Percentiles rank a stretch among this genome's conserved stretches.
phyloP scores from a whole-genome alignment of 2,329 filamentous ascomycete species.

The Microdochium nivale region DNA sequence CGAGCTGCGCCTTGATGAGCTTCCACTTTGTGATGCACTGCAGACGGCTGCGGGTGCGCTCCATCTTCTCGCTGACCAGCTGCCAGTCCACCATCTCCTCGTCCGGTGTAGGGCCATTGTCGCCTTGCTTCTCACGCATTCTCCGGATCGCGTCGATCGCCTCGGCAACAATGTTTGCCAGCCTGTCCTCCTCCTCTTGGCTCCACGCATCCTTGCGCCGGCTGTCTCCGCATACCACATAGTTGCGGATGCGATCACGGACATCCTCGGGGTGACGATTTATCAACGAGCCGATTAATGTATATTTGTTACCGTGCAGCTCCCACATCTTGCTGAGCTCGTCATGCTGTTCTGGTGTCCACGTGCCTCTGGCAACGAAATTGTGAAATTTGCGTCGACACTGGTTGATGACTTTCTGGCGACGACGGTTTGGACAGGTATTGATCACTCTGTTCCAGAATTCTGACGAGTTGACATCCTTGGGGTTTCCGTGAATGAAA shows the following conservation, averaged over 20 bases:
- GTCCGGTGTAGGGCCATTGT: slow-evolving; percentile 28
- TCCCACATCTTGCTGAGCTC: slow-evolving; percentile 38
- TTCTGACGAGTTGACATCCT: slow-evolving; percentile 19
- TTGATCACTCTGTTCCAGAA: slow-evolving; percentile 43
- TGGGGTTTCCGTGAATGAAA: slow-evolving; percentile 24
- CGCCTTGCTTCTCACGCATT: slow-evolving; percentile 21
- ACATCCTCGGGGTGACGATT: slow-evolving; percentile 58
- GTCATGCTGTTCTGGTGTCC: slow-evolving; percentile 51
- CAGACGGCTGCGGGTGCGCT: slow-evolving; percentile 50
- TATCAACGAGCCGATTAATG: slow-evolving; percentile 49
- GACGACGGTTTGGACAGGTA: slow-evolving; percentile 39
- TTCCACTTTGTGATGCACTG: slow-evolving; percentile 65
- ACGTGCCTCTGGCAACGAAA: slow-evolving; percentile 49
- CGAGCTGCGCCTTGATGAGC: slow-evolving; percentile 21
- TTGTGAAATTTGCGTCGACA: slow-evolving; percentile 59
- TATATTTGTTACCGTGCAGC: slow-evolving; percentile 49
- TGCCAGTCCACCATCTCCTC: slow-evolving; percentile 57
- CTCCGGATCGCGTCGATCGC: slow-evolving; percentile 39
- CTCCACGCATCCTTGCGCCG: slow-evolving; percentile 49
- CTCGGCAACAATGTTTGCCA: slow-evolving; percentile 44
- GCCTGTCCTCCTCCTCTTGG: slow-evolving; percentile 45
- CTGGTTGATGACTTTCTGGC: slow-evolving; percentile 45
- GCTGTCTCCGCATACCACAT: slow-evolving; percentile 48
- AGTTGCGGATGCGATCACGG: slow-evolving; percentile 63
- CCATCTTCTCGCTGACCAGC: slow-evolving; percentile 54